Base-by-base conservation (phyloP, 2,329 filamentous ascomycete species). In the Calonectria fujianensis region DNA sequence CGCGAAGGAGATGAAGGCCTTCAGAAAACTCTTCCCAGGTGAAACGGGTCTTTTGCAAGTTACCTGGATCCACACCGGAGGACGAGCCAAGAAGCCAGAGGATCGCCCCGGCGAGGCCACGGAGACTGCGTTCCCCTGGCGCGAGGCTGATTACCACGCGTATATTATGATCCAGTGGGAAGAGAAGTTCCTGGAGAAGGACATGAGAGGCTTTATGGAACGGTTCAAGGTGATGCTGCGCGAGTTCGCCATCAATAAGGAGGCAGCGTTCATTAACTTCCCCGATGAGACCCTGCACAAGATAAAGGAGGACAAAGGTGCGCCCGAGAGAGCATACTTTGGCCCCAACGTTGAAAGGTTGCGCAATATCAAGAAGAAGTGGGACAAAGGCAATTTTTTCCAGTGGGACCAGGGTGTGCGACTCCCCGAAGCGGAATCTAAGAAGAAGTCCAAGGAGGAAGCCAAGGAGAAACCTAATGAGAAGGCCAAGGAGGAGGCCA, bases 161-260 rank as follows among this genome's bases (percentile, higher is more conserved):
- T 61, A 61, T n/a, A 61, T 61, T 20, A 29, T 39, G 35, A 4
- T 61, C 10, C n/a, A 61, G 35, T 61, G 57, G 57, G 57, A 61
- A 11, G 57, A 61, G 14, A 61, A 61, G 57, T 61, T 61, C 27
- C 39, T 61, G 57, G 35, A 24, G 7, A 29, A 10, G n/a, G 37
- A 35, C 7, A 61, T 61, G 57, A 14, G n/a, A 14, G 11, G 2
- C 4, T 61, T 61, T 13, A 6, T 63, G 14, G 13, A 16, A 14
- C 5, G 13, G 2, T 45, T 63, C 14, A 39, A 63, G 57, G 5
- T 9, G 4, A 7, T 41, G 35, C 13, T 63, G 6, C 24, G 57
- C 7, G 27, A 63, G n/a, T 31, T 20, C 24, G 24, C 45, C 20
- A 48, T 48, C 10, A 4, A 24, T n/a, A 6, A 6, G 10, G 2